Evolutionary conservation across 2,329 filamentous ascomycete genomes (phyloP), one percentile per base, ranked within the genome.

Genomic region (Xylaria sp.): DNA sequence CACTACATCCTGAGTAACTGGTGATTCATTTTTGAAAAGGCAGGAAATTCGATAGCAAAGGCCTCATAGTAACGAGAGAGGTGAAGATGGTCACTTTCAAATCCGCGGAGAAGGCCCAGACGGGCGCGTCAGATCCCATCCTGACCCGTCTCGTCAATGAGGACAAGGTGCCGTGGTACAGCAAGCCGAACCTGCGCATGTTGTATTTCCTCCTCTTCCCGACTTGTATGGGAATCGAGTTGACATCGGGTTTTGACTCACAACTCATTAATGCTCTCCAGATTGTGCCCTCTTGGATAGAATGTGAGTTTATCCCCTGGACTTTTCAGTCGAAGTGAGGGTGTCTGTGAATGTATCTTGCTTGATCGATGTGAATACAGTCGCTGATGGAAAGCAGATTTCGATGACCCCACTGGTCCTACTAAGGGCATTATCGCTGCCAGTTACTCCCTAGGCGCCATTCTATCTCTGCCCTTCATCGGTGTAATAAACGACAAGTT

Each of bases 151-250:
- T 81, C 61, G 78, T 72, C 59, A 74, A 78, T 67, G 79, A 81
- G 72, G 81, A 83, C 70, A 81, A 76, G 72, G 76, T 79, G 36
- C 78, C 78, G 64, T 89, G 86, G 86, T 89, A 84, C 79, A 83
- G 81, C 73, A 90, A 90, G 76, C 85, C 84, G 0, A 89, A 90
- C 70, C 78, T 90, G 45, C 81, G 87, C 61, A 75, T 74, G 20
- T 80, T 90, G 43, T 90, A 90, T 73, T 75, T 89, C 7, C 77
- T 87, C 67, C 82, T 90, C 58, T 86, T 90, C 66, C 86, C 86
- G 25, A 86, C 85, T 50, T 88, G 85, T 75, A 86, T 89, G 80
- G 87, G 87, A 55, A 87, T 90, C 65, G 88, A 90, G 78, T 72
- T 83, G 75, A 83, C 81, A 0, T 82, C 81, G 13, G 81, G 81